Evolutionary conservation across 257 asterid genomes (phyloP).

Genomic region (Solanum paucissectum): DNA sequence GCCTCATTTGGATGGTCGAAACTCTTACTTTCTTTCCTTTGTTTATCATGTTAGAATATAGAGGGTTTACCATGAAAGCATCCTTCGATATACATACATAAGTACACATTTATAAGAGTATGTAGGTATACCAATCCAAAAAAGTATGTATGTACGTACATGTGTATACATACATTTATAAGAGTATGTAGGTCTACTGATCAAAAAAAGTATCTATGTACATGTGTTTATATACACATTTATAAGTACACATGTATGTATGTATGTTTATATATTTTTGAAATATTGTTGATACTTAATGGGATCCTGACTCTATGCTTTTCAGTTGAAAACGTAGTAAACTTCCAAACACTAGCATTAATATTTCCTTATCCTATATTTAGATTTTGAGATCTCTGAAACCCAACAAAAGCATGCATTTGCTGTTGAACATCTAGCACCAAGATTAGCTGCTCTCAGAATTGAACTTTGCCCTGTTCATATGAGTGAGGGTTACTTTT

Average conservation of each 20-base stretch:
- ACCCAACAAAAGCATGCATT: constrained; percentile 64
- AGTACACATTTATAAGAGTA: background rate
- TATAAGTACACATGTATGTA: background rate
- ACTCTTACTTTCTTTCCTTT: background rate
- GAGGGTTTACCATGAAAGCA: background rate
- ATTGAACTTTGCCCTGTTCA: constrained; percentile 92
- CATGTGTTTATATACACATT: background rate
- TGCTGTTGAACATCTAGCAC: constrained; percentile 71
- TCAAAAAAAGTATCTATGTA: background rate
- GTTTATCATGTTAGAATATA: background rate
- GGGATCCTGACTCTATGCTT: background rate
- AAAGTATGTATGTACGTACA: background rate
- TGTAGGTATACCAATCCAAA: background rate
- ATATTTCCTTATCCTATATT: background rate
- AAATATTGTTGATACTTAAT: background rate
- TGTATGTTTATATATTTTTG: background rate
- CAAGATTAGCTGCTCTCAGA: constrained; percentile 90
- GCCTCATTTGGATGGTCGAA: background rate
- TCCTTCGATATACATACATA: background rate
- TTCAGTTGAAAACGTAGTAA: background rate
- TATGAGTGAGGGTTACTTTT: constrained; percentile 82
- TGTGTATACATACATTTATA: background rate
- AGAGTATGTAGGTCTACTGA: background rate
- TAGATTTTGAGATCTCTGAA: constrained; percentile 77
- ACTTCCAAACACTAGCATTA: background rate